Evolutionary conservation across 2,329 filamentous ascomycete genomes (phyloP), one percentile per base, ranked within the genome.

Genomic region (Colletotrichum tropicale): DNA sequence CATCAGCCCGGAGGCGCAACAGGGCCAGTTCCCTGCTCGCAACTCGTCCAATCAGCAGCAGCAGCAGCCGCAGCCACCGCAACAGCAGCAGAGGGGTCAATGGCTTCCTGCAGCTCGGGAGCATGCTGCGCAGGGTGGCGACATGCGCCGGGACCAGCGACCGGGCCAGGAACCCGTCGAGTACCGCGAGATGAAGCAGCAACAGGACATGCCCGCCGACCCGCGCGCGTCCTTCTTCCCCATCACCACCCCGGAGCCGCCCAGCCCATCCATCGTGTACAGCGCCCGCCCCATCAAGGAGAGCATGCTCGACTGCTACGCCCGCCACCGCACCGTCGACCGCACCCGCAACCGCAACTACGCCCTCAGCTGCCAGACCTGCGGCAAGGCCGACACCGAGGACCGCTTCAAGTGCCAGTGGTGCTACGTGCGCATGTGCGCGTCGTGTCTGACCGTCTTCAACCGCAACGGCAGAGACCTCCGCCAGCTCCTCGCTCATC

Each of bases 351-450:
- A 92, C 81, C 81, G 80, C 62, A 80, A 86, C 78, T 89, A 91
- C 79, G 85, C 89, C 3, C 83, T 91, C 24, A 85, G 88, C 13
- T 92, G 90, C 80, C 88, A 90, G 81, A 85, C 87, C 5, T 92
- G 90, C 81, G 85, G 85, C 68, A 84, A 83, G 72, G 83, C 84
- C 66, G 88, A 91, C 73, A 78, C 80, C 8, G 84, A 86, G 60
- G 82, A 86, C 76, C 87, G 89, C 43, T 88, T 83, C 82, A 84
- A 84, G 24, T 91, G 89, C 80, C 82, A 82, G 16, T 89, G 87
- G 81, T 91, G 89, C 81, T 84, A 86, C 74, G 78, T 91, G 64
- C 87, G 89, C 67, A 86, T 91, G 73, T 92, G 90, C 81, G 84
- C 85, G 36, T 77, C 82, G 3, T 92, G 90, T 78, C 80, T 84